Base-by-base conservation (phyloP, 2,329 filamentous ascomycete genomes). In the Apiospora sp. region DNA sequence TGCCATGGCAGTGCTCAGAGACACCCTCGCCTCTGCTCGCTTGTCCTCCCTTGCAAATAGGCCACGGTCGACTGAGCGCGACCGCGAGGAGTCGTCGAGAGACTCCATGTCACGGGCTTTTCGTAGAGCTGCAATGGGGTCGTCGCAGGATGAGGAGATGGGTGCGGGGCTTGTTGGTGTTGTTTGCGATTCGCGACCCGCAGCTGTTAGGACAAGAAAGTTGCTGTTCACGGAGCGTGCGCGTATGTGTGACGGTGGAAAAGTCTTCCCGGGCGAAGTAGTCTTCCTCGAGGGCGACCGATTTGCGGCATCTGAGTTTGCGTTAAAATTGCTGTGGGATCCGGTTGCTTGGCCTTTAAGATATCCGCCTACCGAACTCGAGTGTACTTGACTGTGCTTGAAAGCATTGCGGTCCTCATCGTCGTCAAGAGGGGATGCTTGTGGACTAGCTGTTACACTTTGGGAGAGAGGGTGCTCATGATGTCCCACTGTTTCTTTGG, bases 391-490 rank as follows among this genome's bases (percentile, higher is more conserved):
- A 22, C 67, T 48, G 30, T 27, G n/a, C 41, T 44, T 46, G n/a
- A 48, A 82, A 68, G 82, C 82, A 72, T 83, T 49, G 81, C 76
- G 73, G 82, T 74, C 72, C 27, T 82, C 80, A 27, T 70, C 67
- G n/a, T 82, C 80, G 30, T 71, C 77, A 58, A 76, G 78, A 22
- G 81, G 78, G 75, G 83, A 82, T 19, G 84, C 82, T 68, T 92
- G 89, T 1, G 93, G 93, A 78, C 91, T 93, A 24, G 89, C 92
- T 48, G 90, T 91, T 68, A 93, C 88, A 79, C 93, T 95, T 76
- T 94, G 92, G 24, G 93, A 90, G 58, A 96, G 83, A 27, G 93
- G 93, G 80, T 96, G 93, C 71, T 94, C 92, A 68, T 84, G 82
- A 70, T 88, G 86, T 76, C 43, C 58, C 8, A 41, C 86, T 84